Percentiles rank a stretch among this genome's conserved stretches.
These are phyloP conservation scores for Coccomyxa subellipsoidea DNA, from an alignment of 163 green algal genomes.

Conservation along the genomic window DNA sequence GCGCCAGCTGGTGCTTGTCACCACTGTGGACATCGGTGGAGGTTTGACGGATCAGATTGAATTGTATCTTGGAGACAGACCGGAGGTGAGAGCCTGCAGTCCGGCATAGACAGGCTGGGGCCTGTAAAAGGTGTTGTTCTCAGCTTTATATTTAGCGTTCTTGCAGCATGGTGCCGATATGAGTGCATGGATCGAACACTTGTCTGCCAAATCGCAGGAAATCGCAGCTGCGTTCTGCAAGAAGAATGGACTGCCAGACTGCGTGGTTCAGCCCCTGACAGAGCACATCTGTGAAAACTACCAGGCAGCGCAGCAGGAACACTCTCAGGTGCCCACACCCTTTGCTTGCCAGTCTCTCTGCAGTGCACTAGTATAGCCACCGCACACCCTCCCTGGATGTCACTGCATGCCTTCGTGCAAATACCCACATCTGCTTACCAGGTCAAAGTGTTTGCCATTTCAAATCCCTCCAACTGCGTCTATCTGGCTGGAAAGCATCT, in stretches of 20 bases:
- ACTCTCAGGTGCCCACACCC: neutral
- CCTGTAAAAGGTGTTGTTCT: neutral
- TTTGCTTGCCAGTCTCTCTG: neutral
- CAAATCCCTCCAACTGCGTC: neutral
- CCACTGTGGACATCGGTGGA: conserved; percentile 81
- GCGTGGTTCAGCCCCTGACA: conserved; percentile 60
- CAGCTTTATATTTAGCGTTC: neutral
- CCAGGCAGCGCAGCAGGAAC: conserved; percentile 28
- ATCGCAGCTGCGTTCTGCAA: conserved; percentile 63
- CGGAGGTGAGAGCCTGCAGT: conserved; percentile 18
- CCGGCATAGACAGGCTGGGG: neutral
- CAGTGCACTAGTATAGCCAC: too few relatives aligned
- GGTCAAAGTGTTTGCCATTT: too few relatives aligned
- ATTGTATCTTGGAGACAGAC: conserved; percentile 61
- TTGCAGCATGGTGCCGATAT: too few relatives aligned
- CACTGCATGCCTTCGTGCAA: too few relatives aligned
- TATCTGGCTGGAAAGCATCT: neutral
- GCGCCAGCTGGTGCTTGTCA: conserved; percentile 62
- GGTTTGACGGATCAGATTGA: conserved; percentile 60
- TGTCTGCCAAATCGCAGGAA: conserved; percentile 28
- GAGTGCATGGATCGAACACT: too few relatives aligned
- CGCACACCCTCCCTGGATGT: too few relatives aligned
- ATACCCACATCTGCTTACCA: too few relatives aligned
- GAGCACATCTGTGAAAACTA: conserved; percentile 74
- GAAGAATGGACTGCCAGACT: conserved; percentile 56